Conservation (phyloP, 257 asterid species). For the Asclepias syriaca region DNA sequence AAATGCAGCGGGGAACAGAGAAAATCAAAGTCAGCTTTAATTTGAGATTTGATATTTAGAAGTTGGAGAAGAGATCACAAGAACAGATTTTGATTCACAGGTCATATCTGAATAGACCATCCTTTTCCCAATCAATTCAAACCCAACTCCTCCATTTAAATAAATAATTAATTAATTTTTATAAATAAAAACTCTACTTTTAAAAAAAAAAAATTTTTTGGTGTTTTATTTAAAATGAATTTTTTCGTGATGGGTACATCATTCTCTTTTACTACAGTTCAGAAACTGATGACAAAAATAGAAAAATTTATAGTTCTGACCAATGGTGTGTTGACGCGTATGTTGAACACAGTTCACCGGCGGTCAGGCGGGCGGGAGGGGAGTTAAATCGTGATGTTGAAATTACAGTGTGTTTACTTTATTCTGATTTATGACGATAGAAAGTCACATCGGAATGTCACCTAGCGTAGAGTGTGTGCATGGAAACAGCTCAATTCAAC, state of each 20-base stretch:
- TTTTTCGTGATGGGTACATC: no score
- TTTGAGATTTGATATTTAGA: conserved; percentile 5
- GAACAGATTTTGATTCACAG: neutral
- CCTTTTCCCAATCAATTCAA: neutral
- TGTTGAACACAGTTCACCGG: neutral
- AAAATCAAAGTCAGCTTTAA: neutral
- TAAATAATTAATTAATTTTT: no score
- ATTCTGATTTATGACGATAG: neutral
- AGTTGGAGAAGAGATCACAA: neutral
- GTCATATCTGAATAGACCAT: conserved; percentile 13
- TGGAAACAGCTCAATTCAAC: no score
- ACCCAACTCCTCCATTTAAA: neutral
- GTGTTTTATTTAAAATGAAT: no score
- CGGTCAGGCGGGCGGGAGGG: neutral
- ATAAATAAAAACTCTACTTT: no score
- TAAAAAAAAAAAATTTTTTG: no score
- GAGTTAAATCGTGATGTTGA: neutral
- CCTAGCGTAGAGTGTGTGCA: no score
- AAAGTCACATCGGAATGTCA: neutral
- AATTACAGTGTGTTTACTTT: neutral
- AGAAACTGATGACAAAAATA: neutral
- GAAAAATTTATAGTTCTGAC: neutral
- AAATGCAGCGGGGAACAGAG: neutral
- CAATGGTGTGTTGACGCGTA: neutral
- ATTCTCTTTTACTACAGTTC: no score